These are phyloP conservation scores for Tardiomyces depauwii DNA, from an alignment of 1,139 yeast genomes.

Conservation along the genomic window DNA sequence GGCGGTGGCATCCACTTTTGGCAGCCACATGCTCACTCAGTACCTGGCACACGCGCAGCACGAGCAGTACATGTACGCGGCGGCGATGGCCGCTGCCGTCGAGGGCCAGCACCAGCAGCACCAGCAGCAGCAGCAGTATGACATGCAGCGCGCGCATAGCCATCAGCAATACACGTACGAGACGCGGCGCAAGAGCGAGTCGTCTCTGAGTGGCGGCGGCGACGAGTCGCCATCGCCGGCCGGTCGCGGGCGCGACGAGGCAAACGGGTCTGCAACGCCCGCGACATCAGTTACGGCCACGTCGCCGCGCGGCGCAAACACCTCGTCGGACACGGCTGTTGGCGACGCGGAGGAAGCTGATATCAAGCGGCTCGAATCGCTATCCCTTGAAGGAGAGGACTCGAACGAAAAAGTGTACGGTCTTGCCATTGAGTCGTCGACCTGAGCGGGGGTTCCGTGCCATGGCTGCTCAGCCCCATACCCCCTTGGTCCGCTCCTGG, in stretches of 20 bases:
- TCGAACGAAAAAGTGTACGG: conserved; percentile 11
- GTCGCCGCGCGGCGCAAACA: conserved; percentile 2
- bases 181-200: neutral
- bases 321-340: conserved; percentile 2
- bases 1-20: conserved; percentile 27
- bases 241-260: conserved; percentile 4
- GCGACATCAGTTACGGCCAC: conserved; percentile 6
- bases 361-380: neutral
- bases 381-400: conserved; percentile 6
- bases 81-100: conserved; percentile 36
- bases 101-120: conserved; percentile 5
- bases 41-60: conserved; percentile 62
- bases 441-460: no score
- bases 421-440: conserved; percentile 13
- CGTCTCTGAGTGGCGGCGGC: conserved; percentile 2
- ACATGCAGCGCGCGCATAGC: conserved; percentile 3
- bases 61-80: conserved; percentile 47
- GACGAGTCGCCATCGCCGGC: conserved; percentile 2
- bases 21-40: conserved; percentile 70
- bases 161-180: conserved; percentile 1
- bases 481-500: no score
- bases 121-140: no score
- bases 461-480: no score
- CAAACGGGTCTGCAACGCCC: conserved; percentile 4
- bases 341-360: conserved; percentile 5